Conservation (phyloP, 345 rosid genomes). For the Eucalyptus virginea region DNA sequence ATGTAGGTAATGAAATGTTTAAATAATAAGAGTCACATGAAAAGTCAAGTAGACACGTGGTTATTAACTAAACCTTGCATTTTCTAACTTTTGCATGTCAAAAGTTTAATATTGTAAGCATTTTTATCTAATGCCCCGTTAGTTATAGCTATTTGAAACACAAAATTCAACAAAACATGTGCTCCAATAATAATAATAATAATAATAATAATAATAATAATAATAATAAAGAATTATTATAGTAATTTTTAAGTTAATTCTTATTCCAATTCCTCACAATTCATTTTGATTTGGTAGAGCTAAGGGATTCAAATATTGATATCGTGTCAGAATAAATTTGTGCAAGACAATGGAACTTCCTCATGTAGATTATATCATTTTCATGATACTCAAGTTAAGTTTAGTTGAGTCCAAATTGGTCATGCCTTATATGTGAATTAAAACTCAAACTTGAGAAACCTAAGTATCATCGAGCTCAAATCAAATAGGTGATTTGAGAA, state of each 20-base stretch:
- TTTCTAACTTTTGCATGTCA: background rate
- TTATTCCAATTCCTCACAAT: background rate
- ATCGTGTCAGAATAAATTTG: background rate
- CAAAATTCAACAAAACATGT: background rate
- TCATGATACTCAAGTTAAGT: background rate
- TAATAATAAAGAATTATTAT: too few relatives aligned
- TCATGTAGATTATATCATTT: background rate
- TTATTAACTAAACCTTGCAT: background rate
- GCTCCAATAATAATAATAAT: background rate
- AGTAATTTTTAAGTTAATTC: background rate
- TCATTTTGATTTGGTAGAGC: background rate
- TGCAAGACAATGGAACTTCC: background rate
- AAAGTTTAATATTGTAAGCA: background rate
- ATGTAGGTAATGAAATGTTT: background rate
- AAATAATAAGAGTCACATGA: background rate
- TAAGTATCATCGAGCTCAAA: background rate
- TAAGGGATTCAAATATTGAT: background rate
- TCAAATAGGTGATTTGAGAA: background rate
- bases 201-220: too few relatives aligned
- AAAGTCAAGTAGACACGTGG: background rate
- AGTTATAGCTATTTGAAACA: background rate
- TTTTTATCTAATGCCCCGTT: background rate
- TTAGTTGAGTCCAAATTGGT: background rate
- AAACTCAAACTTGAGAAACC: background rate
- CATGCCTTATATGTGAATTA: background rate